Percentiles rank a stretch among this genome's conserved stretches.
Evolutionary conservation across 495 filamentous ascomycete species (phyloP).

Genomic region (Penicillium flavigenum): DNA sequence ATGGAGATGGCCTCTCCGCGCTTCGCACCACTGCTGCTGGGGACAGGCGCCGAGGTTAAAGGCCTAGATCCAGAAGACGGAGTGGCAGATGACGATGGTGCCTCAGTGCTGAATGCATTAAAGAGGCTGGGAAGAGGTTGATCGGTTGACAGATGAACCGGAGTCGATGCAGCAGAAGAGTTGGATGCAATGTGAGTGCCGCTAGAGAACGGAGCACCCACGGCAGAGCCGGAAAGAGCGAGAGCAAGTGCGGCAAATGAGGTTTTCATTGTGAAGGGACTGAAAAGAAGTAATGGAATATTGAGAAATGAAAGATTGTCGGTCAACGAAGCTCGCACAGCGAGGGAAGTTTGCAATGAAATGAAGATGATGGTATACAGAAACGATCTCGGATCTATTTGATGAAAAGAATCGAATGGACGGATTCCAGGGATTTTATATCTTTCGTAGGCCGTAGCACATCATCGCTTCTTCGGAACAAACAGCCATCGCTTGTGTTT

Average conservation of each 20-base stretch:
- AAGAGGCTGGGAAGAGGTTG: conserved; percentile 9
- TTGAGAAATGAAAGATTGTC: conserved; percentile 1
- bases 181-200: conserved; percentile 11
- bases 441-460: background rate
- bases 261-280: conserved; percentile 21
- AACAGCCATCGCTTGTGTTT: background rate
- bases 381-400: conserved; percentile 13
- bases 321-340: conserved; percentile 6
- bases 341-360: conserved; percentile 1
- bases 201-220: conserved; percentile 21
- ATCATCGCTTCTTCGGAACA: background rate
- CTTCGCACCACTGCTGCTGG: background rate
- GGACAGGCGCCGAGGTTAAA: background rate
- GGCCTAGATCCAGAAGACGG: conserved; percentile 7
- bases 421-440: conserved; percentile 21
- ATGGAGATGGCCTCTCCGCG: conserved; percentile 6
- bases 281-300: background rate
- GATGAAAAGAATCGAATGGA: conserved; percentile 9
- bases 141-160: conserved; percentile 9
- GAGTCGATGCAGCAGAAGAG: conserved; percentile 5
- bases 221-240: conserved; percentile 20
- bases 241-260: conserved; percentile 20
- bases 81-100: conserved; percentile 7
- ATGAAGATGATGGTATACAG: conserved; percentile 3
- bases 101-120: conserved; percentile 6